Evolutionary conservation across 108 stramenopile species (phyloP).

Genomic region (Cyclotella kingstonii): DNA sequence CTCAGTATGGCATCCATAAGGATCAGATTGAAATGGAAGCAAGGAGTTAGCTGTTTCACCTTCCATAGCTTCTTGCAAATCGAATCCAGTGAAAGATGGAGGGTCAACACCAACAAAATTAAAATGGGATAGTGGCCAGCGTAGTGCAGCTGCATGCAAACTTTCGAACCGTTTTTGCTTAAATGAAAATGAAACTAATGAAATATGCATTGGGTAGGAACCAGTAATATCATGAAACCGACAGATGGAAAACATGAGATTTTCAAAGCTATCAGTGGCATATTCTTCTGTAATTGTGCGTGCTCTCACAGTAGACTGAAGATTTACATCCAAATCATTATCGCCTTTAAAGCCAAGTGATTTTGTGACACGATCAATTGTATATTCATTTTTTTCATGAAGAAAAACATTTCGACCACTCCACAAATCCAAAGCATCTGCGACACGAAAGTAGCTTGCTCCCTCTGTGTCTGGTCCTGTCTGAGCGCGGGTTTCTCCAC

Average conservation of each 20-base stretch:
- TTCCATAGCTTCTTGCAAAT: constrained; percentile 50
- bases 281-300: constrained; percentile 89
- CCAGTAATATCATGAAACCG: constrained; percentile 93
- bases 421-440: constrained; percentile 84
- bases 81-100: constrained; percentile 73
- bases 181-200: constrained; percentile 93
- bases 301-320: constrained; percentile 59
- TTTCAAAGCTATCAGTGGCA: constrained; percentile 96
- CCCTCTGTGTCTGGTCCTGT: constrained; percentile 90
- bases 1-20: constrained; percentile 87
- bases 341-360: background rate
- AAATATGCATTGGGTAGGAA: constrained; percentile 84
- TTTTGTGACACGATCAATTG: background rate
- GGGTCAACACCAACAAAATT: constrained; percentile 88
- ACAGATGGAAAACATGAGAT: constrained; percentile 95
- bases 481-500: constrained; percentile 88
- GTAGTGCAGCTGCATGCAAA: constrained; percentile 82
- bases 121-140: constrained; percentile 79
- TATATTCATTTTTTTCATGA: background rate
- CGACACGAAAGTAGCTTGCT: constrained; percentile 77
- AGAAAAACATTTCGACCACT: constrained; percentile 39
- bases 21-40: constrained; percentile 84
- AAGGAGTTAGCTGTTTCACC: constrained; percentile 82
- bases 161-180: constrained; percentile 84
- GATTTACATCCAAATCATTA: background rate